Evolutionary conservation across 768 basidiomycete species (phyloP), one percentile per base, ranked within the genome.

Genomic region (Russula abietina): DNA sequence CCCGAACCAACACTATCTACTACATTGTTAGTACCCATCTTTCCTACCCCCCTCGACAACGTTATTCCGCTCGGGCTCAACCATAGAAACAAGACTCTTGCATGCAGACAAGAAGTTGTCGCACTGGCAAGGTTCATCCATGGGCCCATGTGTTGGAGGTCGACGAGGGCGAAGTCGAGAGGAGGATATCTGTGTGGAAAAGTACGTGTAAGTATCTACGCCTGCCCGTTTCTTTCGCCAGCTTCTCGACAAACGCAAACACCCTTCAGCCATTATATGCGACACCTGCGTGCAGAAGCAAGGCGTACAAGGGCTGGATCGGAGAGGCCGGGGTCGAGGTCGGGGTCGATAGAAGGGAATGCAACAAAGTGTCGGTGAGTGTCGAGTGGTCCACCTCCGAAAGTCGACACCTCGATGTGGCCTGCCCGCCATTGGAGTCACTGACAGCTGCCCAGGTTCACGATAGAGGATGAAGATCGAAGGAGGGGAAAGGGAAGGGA

Each of bases 1-100:
- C 56, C 51, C 33, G 14, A 39, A 16, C n/a, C n/a, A 52, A 30
- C 43, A 45, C 19, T 45, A 43, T 38, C 12, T 43, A 19, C 2
- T 17, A 60, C 9, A 1, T 4, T n/a, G n/a, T n/a, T n/a, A n/a
- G 28, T 33, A 17, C 3, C 24, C 22, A 0, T 11, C 11, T 48
- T 57, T 57, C 56, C 59, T 2, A 53, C 59, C 41, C 43, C 43
- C 41, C 59, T 41, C 19, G 38, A 38, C 22, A 2, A 54, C 36
- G 14, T 45, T 22, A 30, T 17, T 1, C 39, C 55, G 10, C 17
- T 43, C 41, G 41, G 11, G 55, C 4, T 33, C 51, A 19, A 11
- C 30, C 30, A 51, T 22, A 2, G 50, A n/a, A 33, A 11, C 50
- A 1, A 16, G 19, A 32, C 50, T 10, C 50, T n/a, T 32, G 30